Percentiles rank a stretch among this genome's conserved stretches.
Conservation (phyloP, 2,329 filamentous ascomycete genomes). For the Botrytis fabae region DNA sequence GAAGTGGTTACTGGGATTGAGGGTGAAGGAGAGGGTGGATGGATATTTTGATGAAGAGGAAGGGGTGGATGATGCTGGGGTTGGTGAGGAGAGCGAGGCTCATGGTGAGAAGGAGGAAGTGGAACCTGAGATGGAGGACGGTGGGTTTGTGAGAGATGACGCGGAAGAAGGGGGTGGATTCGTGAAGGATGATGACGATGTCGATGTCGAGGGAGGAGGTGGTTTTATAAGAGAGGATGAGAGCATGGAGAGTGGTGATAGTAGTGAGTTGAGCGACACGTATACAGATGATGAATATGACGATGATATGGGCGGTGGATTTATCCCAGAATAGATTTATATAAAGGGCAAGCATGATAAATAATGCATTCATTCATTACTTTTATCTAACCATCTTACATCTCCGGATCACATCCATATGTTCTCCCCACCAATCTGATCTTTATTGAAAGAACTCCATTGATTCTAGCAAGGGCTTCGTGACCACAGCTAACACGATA, state of each 20-base stretch:
- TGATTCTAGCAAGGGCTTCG: not conserved
- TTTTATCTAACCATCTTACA: not conserved
- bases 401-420: not conserved
- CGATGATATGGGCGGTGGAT: slow-evolving; percentile 48
- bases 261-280: slow-evolving; percentile 21
- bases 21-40: slow-evolving; percentile 44
- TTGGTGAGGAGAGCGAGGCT: slow-evolving; percentile 64
- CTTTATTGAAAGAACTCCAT: not conserved
- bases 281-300: slow-evolving; percentile 39
- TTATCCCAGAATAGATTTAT: slow-evolving; percentile 41
- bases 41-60: slow-evolving; percentile 36
- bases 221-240: slow-evolving; percentile 34
- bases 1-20: slow-evolving; percentile 73
- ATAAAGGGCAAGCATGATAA: not conserved
- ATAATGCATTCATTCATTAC: not conserved
- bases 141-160: slow-evolving; percentile 25
- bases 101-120: slow-evolving; percentile 43
- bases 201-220: not conserved
- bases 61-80: slow-evolving; percentile 53
- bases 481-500: not conserved
- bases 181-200: slow-evolving; percentile 28
- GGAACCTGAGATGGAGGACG: slow-evolving; percentile 65
- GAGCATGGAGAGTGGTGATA: slow-evolving; percentile 46
- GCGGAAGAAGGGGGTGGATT: slow-evolving; percentile 46
- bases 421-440: not conserved